These are phyloP conservation scores for Trametes cubensis DNA, from an alignment of 768 basidiomycete species.

Conservation along the genomic window DNA sequence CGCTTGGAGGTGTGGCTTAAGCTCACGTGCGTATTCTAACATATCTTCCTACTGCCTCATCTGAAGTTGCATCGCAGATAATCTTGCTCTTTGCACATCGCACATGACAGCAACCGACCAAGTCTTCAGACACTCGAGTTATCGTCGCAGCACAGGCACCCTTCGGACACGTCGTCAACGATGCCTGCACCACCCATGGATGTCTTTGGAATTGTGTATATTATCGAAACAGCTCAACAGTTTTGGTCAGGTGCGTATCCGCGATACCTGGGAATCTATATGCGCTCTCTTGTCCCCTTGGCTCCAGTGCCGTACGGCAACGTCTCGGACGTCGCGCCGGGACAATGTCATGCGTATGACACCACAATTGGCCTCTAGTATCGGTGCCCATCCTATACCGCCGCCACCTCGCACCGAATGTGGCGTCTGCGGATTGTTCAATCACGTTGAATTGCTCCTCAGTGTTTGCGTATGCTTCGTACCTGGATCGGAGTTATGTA, in stretches of 20 bases:
- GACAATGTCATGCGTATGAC: no score
- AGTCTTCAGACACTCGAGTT: not conserved
- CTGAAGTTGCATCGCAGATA: no score
- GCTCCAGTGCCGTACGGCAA: conserved; percentile 9
- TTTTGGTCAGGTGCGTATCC: conserved; percentile 81
- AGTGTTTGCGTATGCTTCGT: no score
- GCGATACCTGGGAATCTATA: not conserved
- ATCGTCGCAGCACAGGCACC: not conserved
- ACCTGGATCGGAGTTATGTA: no score
- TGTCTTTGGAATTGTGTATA: conserved; percentile 77
- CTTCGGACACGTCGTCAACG: not conserved
- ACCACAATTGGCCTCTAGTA: no score
- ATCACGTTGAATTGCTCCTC: no score
- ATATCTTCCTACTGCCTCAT: no score
- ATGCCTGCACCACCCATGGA: conserved; percentile 23
- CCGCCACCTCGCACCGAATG: not conserved
- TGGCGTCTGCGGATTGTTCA: no score
- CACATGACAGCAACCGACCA: not conserved
- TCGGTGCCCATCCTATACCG: not conserved
- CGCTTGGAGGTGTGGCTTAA: no score
- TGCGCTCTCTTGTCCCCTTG: not conserved
- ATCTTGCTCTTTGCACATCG: no score
- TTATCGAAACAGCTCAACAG: conserved; percentile 81
- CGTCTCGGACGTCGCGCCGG: not conserved
- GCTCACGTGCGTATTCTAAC: no score